Percentiles rank a stretch among this genome's conserved stretches.
phyloP scores from a whole-genome alignment of 805 yeast genomes.

The Wickerhamomyces pijperi region DNA sequence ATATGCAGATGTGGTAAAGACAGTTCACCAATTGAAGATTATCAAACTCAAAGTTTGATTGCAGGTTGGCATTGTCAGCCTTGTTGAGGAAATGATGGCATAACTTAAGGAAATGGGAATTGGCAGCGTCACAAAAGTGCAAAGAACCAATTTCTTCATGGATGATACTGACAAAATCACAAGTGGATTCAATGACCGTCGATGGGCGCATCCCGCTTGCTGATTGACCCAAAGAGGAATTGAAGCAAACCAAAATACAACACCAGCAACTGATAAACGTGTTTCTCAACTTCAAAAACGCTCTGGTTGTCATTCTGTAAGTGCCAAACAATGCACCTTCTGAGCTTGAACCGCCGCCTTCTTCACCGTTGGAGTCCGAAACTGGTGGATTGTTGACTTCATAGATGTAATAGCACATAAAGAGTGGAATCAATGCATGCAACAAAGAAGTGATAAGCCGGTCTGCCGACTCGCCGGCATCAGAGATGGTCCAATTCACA shows the following conservation, averaged over 20 bases:
- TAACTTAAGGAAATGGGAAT: conserved; percentile 51
- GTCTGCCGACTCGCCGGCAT: too few species aligned
- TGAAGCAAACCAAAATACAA: conserved; percentile 27
- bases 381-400: conserved; percentile 4
- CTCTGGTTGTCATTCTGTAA: conserved; percentile 1
- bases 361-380: conserved; percentile 23
- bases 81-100: conserved; percentile 42
- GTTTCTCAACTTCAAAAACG: conserved; percentile 23
- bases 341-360: too few species aligned
- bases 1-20: conserved; percentile 55
- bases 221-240: conserved; percentile 5
- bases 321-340: too few species aligned
- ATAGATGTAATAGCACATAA: conserved; percentile 30
- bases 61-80: conserved; percentile 28
- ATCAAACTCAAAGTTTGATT: conserved; percentile 57
- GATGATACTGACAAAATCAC: conserved; percentile 40
- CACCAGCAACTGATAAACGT: conserved; percentile 28
- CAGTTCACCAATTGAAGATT: conserved; percentile 72
- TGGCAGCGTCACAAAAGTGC: conserved; percentile 54
- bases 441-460: too few species aligned
- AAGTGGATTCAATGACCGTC: not conserved
- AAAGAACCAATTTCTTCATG: conserved; percentile 69
- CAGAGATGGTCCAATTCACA: conserved; percentile 23
- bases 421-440: conserved; percentile 27
- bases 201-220: too few species aligned